phyloP scores from a whole-genome alignment of 2,329 filamentous ascomycete species.

The Penicillium polonicum region DNA sequence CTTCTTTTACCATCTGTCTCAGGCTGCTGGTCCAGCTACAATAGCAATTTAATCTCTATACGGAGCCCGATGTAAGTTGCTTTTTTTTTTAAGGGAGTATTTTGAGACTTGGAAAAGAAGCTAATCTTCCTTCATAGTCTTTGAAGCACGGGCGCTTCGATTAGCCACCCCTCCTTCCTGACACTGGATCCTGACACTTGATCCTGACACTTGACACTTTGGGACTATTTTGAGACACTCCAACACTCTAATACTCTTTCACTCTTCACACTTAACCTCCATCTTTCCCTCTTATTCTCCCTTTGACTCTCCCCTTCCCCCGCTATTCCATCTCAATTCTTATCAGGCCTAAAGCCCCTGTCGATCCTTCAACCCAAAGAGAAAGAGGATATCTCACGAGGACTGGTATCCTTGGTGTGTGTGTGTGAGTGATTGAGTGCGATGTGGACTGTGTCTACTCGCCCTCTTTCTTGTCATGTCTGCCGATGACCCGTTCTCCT shows the following conservation, averaged over 20 bases:
- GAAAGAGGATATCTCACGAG: conserved; percentile 14
- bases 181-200: neutral
- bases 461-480: conserved; percentile 31
- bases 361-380: conserved; percentile 17
- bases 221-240: neutral
- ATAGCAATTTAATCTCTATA: conserved; percentile 2
- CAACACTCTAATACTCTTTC: neutral
- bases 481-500: conserved; percentile 39
- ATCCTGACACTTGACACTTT: neutral
- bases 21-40: conserved; percentile 13
- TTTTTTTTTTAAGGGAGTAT: neutral
- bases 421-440: conserved; percentile 19
- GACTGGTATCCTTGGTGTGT: conserved; percentile 15
- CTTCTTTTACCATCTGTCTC: neutral
- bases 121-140: conserved; percentile 6
- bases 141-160: conserved; percentile 2
- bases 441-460: conserved; percentile 40
- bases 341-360: conserved; percentile 16
- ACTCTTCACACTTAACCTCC: neutral
- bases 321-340: neutral
- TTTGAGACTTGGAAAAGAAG: neutral
- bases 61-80: neutral
- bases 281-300: neutral
- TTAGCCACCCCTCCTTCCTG: conserved; percentile 9
- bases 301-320: neutral